Conservation (phyloP, 164 flowering plant species). For the Vitis cinerea region DNA sequence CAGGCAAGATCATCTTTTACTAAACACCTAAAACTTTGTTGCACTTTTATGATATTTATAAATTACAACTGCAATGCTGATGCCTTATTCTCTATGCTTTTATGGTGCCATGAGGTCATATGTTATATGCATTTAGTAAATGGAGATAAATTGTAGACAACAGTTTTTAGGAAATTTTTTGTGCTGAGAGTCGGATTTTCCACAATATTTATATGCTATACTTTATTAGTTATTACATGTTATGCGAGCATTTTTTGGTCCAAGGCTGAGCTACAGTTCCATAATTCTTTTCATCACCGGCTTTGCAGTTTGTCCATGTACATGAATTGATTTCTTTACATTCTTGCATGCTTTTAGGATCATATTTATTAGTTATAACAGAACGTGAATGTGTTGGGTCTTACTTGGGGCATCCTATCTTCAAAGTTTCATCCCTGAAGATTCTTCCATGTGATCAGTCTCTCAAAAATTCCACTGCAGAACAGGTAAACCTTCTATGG, state of each 20-base stretch:
- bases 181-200: no score
- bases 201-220: no score
- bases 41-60: no score
- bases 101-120: no score
- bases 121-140: no score
- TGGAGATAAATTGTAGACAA: no score
- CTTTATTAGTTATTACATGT: no score
- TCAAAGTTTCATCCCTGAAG: constrained; percentile 70
- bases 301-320: background rate
- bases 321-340: background rate
- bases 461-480: constrained; percentile 55
- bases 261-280: no score
- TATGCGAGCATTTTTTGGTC: no score
- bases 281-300: background rate
- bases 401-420: constrained; percentile 87
- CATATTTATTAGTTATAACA: constrained; percentile 74
- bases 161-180: no score
- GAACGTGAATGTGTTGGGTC: constrained; percentile 84
- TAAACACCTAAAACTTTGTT: background rate
- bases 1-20: constrained; percentile 48
- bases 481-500: constrained; percentile 53
- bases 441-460: constrained; percentile 83
- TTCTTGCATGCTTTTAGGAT: constrained; percentile 42
- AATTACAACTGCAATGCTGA: no score
- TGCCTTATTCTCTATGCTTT: no score